phyloP scores from a whole-genome alignment of 805 yeast genomes.

The Saccharomycopsis vini region DNA sequence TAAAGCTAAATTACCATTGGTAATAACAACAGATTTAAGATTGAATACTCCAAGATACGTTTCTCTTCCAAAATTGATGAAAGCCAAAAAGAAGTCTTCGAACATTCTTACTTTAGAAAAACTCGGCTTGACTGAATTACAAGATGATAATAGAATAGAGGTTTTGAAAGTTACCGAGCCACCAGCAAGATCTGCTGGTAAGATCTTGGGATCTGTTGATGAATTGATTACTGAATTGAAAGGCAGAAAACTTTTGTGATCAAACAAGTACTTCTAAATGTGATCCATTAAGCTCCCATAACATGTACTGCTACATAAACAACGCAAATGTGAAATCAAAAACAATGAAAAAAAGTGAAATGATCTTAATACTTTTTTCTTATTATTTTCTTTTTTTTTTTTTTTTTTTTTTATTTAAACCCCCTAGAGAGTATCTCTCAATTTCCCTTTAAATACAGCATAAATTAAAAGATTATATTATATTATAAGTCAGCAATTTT shows the following conservation, averaged over 20 bases:
- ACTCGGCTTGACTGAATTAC: constrained; percentile 60
- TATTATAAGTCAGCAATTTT: no score
- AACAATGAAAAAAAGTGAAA: background rate
- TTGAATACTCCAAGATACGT: constrained; percentile 93
- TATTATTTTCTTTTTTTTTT: no score
- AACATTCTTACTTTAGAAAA: constrained; percentile 50
- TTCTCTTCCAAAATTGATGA: constrained; percentile 94
- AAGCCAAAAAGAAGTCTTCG: constrained; percentile 91
- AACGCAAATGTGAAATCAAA: no score
- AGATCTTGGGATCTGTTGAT: constrained; percentile 72
- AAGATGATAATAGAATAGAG: constrained; percentile 54
- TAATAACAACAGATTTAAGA: constrained; percentile 88
- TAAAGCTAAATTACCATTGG: constrained; percentile 68
- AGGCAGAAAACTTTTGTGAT: constrained; percentile 30
- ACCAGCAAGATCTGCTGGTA: constrained; percentile 69
- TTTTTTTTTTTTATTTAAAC: no score
- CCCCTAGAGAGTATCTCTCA: no score
- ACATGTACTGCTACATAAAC: no score
- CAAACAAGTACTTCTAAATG: no score
- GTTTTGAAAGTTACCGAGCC: constrained; percentile 74
- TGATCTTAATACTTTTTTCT: background rate
- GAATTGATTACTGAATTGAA: constrained; percentile 73
- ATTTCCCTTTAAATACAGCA: no score
- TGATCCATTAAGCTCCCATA: no score
- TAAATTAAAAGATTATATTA: no score